phyloP scores from a whole-genome alignment of 73 alveolate species.

The Paramecium bursaria region DNA sequence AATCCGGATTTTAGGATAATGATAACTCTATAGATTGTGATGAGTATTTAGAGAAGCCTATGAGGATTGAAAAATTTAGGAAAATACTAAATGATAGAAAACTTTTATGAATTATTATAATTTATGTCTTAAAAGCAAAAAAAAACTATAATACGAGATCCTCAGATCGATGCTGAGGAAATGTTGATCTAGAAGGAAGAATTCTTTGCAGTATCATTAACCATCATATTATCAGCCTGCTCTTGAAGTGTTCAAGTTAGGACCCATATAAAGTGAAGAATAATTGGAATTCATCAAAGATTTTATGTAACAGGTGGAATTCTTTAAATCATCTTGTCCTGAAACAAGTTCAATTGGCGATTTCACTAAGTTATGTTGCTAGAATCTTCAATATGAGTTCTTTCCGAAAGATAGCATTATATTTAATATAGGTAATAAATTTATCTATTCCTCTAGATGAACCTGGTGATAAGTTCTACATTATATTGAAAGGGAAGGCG shows the following conservation, averaged over 20 bases:
- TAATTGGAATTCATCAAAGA: conserved; percentile 2
- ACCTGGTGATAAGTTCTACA: conserved; percentile 68
- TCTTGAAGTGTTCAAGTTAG: neutral
- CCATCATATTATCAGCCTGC: conserved; percentile 33
- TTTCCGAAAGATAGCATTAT: neutral
- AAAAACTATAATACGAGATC: no score
- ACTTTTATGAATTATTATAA: no score
- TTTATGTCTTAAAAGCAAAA: no score
- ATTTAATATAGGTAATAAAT: conserved; percentile 25
- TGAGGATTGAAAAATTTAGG: no score
- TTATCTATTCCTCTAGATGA: conserved; percentile 8
- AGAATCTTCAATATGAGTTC: conserved; percentile 29
- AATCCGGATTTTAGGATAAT: no score
- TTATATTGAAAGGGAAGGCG: conserved; percentile 57
- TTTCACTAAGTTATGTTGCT: conserved; percentile 54
- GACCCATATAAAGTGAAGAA: neutral
- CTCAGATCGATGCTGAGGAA: no score
- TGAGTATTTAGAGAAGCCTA: no score
- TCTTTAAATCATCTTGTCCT: conserved; percentile 25
- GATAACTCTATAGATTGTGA: no score
- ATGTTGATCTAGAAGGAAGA: no score
- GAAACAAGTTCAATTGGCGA: conserved; percentile 4
- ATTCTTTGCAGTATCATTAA: conserved; percentile 7
- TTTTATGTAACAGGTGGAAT: neutral
- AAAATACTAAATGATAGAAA: no score